Evolutionary conservation across 164 flowering plant genomes (phyloP).

Genomic region (Tetracentron sinense): DNA sequence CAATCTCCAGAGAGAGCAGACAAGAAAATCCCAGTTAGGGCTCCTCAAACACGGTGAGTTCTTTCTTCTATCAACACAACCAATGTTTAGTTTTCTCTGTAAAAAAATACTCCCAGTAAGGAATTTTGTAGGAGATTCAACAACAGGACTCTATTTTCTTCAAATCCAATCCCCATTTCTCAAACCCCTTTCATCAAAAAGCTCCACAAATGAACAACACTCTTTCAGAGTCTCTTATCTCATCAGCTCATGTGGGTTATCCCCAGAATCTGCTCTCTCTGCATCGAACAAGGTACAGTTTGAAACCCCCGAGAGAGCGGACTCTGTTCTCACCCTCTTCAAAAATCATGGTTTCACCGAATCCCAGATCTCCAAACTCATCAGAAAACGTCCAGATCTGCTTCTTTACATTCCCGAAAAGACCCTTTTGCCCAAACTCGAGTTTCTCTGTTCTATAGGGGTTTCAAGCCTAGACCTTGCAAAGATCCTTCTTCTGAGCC

Average conservation of each 20-base stretch:
- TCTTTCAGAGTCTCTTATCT: background rate
- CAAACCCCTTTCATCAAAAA: too few relatives aligned
- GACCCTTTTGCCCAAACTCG: background rate
- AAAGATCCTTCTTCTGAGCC: background rate
- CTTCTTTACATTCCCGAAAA: background rate
- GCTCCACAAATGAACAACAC: too few relatives aligned
- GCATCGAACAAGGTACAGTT: background rate
- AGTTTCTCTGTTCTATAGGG: background rate
- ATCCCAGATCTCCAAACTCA: background rate
- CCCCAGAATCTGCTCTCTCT: background rate
- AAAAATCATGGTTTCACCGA: background rate
- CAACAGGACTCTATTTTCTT: background rate
- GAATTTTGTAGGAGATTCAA: too few relatives aligned
- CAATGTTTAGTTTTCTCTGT: too few relatives aligned
- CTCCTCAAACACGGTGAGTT: too few relatives aligned
- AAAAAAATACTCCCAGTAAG: too few relatives aligned
- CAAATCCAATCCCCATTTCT: background rate
- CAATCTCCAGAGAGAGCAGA: too few relatives aligned
- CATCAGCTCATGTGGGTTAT: background rate
- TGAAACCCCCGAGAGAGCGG: background rate
- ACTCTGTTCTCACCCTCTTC: conserved; percentile 1
- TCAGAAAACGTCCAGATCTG: background rate
- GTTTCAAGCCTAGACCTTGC: background rate
- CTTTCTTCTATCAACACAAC: too few relatives aligned
- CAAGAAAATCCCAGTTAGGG: too few relatives aligned